Evolutionary conservation across 768 basidiomycete species (phyloP).

Genomic region (Austroboletus eburneus): DNA sequence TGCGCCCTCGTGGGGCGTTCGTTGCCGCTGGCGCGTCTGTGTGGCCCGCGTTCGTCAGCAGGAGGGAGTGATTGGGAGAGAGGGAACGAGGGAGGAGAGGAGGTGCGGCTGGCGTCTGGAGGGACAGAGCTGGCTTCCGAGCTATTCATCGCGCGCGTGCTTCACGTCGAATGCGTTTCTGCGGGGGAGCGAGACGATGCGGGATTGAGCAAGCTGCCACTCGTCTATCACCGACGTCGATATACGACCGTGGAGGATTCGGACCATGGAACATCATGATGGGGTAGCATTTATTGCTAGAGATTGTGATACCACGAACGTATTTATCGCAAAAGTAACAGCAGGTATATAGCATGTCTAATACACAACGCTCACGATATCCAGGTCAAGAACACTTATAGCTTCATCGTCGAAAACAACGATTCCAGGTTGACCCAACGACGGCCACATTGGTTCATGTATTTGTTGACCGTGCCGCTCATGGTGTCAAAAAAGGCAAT

Average conservation of each 20-base stretch:
- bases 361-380: conserved; percentile 2
- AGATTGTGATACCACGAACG: no score
- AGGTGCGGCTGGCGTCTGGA: no score
- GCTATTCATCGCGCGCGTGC: conserved; percentile 79
- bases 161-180: conserved; percentile 49
- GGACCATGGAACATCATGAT: no score
- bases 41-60: conserved; percentile 1
- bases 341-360: conserved; percentile 6
- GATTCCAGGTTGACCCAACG: conserved; percentile 81
- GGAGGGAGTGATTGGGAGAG: no score
- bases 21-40: conserved; percentile 56
- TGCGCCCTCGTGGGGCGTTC: conserved; percentile 63
- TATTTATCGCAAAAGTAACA: no score
- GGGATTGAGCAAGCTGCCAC: conserved; percentile 40
- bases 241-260: conserved; percentile 47
- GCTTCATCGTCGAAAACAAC: conserved; percentile 81
- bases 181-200: conserved; percentile 6
- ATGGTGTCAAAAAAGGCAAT: conserved; percentile 55
- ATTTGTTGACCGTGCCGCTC: conserved; percentile 59
- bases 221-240: conserved; percentile 59
- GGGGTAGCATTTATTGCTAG: no score
- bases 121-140: conserved; percentile 49
- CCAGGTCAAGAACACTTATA: conserved; percentile 32
- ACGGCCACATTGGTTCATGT: conserved; percentile 83
- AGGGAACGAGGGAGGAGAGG: no score